Percentiles rank a stretch among this genome's conserved stretches.
These are phyloP conservation scores for Tricholoma flavovirens DNA, from an alignment of 768 basidiomycete species.

Conservation along the genomic window DNA sequence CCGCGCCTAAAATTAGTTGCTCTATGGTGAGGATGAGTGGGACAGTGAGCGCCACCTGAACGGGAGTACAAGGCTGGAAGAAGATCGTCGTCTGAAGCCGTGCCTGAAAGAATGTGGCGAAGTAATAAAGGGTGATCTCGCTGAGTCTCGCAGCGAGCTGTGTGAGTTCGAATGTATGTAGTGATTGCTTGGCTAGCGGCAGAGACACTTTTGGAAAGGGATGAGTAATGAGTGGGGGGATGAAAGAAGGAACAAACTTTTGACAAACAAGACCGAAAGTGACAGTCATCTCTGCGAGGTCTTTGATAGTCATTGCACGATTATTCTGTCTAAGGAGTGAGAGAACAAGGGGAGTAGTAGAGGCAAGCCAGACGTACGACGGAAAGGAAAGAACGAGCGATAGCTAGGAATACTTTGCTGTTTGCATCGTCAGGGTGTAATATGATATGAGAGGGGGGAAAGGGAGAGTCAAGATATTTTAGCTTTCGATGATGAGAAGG, in stretches of 20 bases:
- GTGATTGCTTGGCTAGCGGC: constrained; percentile 80
- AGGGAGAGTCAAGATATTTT: constrained; percentile 29
- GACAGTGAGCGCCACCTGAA: constrained; percentile 57
- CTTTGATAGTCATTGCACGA: constrained; percentile 82
- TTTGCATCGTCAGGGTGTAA: constrained; percentile 70
- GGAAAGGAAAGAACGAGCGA: constrained; percentile 67
- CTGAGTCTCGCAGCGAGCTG: constrained; percentile 63
- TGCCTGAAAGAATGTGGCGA: constrained; percentile 68
- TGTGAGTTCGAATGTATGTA: constrained; percentile 73
- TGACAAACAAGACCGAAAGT: constrained; percentile 64
- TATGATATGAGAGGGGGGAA: constrained; percentile 59
- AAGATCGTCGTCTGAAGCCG: constrained; percentile 66
- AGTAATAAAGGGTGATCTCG: constrained; percentile 72
- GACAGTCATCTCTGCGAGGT: constrained; percentile 68
- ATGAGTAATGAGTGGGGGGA: neutral
- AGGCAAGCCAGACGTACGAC: constrained; percentile 44
- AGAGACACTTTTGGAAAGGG: constrained; percentile 45
- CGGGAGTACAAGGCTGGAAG: constrained; percentile 65
- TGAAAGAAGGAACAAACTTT: constrained; percentile 43
- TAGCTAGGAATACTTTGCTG: constrained; percentile 68
- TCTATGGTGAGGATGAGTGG: constrained; percentile 35
- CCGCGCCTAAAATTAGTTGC: constrained; percentile 72
- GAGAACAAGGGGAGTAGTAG: constrained; percentile 13
- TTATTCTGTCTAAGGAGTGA: constrained; percentile 47
- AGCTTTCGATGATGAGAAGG: constrained; percentile 21